Evolutionary conservation across 1,139 yeast genomes (phyloP).

Genomic region (Magnusiomyces magnusii): DNA sequence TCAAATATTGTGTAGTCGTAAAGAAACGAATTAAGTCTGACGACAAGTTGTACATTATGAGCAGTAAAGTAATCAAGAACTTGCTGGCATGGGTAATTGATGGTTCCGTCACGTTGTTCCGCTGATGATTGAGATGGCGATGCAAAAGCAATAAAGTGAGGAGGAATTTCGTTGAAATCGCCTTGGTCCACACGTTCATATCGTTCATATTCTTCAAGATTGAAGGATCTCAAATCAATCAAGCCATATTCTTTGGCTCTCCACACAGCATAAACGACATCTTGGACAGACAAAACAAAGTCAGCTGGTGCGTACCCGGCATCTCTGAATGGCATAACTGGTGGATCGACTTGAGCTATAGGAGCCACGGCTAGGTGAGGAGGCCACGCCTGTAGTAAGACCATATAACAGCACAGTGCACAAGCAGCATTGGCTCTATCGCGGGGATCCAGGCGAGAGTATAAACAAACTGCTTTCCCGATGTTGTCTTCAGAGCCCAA

Average conservation of each 20-base stretch:
- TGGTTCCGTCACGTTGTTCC: conserved; percentile 15
- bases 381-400: conserved; percentile 93
- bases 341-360: conserved; percentile 84
- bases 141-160: conserved; percentile 95
- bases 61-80: conserved; percentile 69
- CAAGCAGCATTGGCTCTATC: conserved; percentile 94
- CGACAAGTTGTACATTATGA: conserved; percentile 78
- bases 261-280: conserved; percentile 94
- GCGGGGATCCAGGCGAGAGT: conserved; percentile 73
- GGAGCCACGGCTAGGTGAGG: conserved; percentile 98
- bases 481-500: conserved; percentile 77
- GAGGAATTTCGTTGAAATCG: conserved; percentile 84
- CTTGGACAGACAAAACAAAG: conserved; percentile 87
- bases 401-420: conserved; percentile 88
- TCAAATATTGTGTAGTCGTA: conserved; percentile 82
- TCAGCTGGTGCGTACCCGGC: conserved; percentile 97
- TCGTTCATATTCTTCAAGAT: conserved; percentile 84
- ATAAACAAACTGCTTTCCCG: conserved; percentile 84
- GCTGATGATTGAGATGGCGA: conserved; percentile 75
- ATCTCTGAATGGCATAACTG: conserved; percentile 90
- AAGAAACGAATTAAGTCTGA: conserved; percentile 82
- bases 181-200: conserved; percentile 97
- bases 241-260: conserved; percentile 93
- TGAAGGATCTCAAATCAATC: conserved; percentile 79
- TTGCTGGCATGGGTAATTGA: conserved; percentile 46